A percentile compares a stretch with the other conserved stretches of the same genome.
phyloP scores from a whole-genome alignment of 2,329 filamentous ascomycete genomes.

The Neurospora sp. region DNA sequence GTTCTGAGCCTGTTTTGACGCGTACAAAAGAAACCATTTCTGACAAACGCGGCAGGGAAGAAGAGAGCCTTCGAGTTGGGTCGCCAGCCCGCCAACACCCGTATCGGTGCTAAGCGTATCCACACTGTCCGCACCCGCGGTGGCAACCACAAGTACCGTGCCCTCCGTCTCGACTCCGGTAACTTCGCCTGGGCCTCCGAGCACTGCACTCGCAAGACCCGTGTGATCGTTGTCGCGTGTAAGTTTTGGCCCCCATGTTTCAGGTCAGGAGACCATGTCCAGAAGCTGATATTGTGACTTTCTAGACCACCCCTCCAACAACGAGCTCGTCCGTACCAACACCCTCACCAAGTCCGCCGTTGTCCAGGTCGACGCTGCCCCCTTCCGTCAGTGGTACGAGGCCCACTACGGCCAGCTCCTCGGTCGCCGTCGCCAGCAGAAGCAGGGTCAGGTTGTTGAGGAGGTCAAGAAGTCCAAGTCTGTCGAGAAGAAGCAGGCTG shows the following conservation, averaged over 20 bases:
- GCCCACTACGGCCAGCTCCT: constrained; percentile 92
- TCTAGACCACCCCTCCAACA: constrained; percentile 91
- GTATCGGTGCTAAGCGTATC: constrained; percentile 64
- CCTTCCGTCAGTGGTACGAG: constrained; percentile 99
- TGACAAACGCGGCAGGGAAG: constrained; percentile 50
- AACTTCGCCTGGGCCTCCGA: constrained; percentile 99
- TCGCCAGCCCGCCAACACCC: constrained; percentile 98
- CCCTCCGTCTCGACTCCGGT: constrained; percentile 93
- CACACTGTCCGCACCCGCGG: constrained; percentile 37
- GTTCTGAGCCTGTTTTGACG: constrained; percentile 62
- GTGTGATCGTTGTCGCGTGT: constrained; percentile 91
- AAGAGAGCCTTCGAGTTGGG: constrained; percentile 99
- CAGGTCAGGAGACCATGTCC: background rate
- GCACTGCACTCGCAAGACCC: constrained; percentile 96
- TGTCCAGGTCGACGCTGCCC: constrained; percentile 96
- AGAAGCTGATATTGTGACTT: constrained; percentile 4
- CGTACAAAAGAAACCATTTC: constrained; percentile 16
- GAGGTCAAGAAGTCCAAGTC: constrained; percentile 88
- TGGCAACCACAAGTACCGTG: constrained; percentile 99
- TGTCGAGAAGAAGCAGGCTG: constrained; percentile 93
- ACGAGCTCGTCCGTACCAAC: constrained; percentile 99
- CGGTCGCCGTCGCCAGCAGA: constrained; percentile 85
- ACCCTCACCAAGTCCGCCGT: constrained; percentile 98
- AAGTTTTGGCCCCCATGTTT: constrained; percentile 4
- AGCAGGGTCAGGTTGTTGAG: constrained; percentile 57